Base-by-base conservation (phyloP, 2,329 filamentous ascomycete species). In the Coniochaeta pulveracea region DNA sequence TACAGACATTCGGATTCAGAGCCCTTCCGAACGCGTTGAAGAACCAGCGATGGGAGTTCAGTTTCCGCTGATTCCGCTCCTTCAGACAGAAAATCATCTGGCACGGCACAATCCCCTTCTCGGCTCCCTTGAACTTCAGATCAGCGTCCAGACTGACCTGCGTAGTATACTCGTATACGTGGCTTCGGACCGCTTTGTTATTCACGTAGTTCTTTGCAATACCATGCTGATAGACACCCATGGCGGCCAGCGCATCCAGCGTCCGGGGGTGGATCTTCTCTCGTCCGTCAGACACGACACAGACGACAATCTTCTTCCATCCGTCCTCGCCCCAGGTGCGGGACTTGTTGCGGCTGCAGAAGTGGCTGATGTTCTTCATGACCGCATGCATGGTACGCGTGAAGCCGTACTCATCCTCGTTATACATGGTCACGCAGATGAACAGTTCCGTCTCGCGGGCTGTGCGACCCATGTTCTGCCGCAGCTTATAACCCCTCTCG, bases 171-270 rank as follows among this genome's bases (percentile, higher is more conserved):
- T 98, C 91, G 63, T 98, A 98, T 10, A 98, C 85, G 60, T 98
- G 91, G 1, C 88, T 89, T 43, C 88, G 89, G 29, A 98, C 91
- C 40, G 93, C 85, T 46, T 85, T 84, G 50, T 91, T 80, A 60
- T 98, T 98, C 66, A 98, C 91, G 52, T 83, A 78, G 56, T 98
- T 98, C 70, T 98, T 98, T 38, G 91, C 91, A 49, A 98, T 96
- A 19, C 93, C 91, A 51, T 94, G 84, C 57, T 98, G 91, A 57
- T 98, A 98, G 34, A 95, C 86, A 39, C 91, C 91, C 76, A 98
- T 91, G 19, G 91, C 91, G 9, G 93, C 91, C 40, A 98, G 63
- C 5, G 86, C 91, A 53, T 98, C 93, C 1, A 98, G 71, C 0
- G 91, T 96, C 36, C 91, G 73, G 10, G 86, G 85, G 52, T 98